These are phyloP conservation scores for Lotus japonicus DNA, from an alignment of 306 rosid species.

Conservation along the genomic window DNA sequence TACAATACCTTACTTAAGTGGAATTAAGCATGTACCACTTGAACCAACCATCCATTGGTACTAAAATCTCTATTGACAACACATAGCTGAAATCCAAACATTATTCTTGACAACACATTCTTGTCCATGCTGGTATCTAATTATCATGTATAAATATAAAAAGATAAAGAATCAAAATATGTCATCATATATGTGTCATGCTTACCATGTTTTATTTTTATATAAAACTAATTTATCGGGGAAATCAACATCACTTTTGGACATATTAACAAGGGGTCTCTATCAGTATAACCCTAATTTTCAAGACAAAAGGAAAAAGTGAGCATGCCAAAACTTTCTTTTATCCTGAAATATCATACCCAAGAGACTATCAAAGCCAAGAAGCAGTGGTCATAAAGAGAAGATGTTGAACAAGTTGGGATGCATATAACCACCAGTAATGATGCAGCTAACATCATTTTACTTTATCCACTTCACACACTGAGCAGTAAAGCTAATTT, in stretches of 20 bases:
- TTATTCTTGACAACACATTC: no score
- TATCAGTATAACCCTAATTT: constrained; percentile 46
- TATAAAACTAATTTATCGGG: not conserved
- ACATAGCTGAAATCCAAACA: no score
- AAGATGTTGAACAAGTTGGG: constrained; percentile 24
- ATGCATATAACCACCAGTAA: constrained; percentile 21
- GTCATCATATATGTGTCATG: constrained; percentile 50
- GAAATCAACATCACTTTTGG: constrained; percentile 38
- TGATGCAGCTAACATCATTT: constrained; percentile 13
- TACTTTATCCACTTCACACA: constrained; percentile 33
- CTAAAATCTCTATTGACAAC: no score
- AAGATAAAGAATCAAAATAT: not conserved
- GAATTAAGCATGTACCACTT: no score
- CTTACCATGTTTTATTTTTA: constrained; percentile 3
- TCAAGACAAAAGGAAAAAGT: constrained; percentile 41
- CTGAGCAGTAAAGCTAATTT: constrained; percentile 35
- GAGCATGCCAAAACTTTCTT: constrained; percentile 18
- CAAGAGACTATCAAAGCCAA: constrained; percentile 20
- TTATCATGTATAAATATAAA: no score
- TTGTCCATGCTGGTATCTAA: no score
- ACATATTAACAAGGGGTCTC: constrained; percentile 36
- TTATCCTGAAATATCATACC: constrained; percentile 10
- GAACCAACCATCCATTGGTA: no score
- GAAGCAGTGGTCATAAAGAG: constrained; percentile 43
- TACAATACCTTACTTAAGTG: no score